phyloP scores from a whole-genome alignment of 2,329 filamentous ascomycete genomes.

The Exophiala sp. region DNA sequence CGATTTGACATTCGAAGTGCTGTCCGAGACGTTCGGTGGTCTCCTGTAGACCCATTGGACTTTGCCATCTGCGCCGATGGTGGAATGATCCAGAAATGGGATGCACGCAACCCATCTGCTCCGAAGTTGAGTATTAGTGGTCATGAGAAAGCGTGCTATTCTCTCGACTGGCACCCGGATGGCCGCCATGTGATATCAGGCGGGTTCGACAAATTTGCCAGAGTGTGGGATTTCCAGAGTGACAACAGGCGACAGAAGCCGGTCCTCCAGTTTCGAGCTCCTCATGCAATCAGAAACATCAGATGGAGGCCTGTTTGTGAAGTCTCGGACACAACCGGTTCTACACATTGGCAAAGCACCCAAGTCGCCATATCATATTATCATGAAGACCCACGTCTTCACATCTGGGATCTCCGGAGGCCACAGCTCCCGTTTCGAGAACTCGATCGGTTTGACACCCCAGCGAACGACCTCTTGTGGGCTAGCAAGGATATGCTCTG shows the following conservation, averaged over 20 bases:
- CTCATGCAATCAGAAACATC: conserved; percentile 60
- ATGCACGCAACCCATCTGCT: conserved; percentile 55
- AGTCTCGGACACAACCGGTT: conserved; percentile 49
- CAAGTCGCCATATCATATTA: conserved; percentile 63
- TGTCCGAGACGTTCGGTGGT: conserved; percentile 63
- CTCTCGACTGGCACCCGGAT: conserved; percentile 66
- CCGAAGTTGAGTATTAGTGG: conserved; percentile 60
- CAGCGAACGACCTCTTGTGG: conserved; percentile 60
- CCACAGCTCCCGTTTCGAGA: conserved; percentile 61
- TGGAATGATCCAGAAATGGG: conserved; percentile 62
- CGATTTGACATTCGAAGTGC: conserved; percentile 55
- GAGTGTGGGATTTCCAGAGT: conserved; percentile 62
- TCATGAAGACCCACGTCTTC: conserved; percentile 57
- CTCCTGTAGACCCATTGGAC: conserved; percentile 53
- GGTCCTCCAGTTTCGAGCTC: conserved; percentile 56
- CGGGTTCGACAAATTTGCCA: conserved; percentile 60
- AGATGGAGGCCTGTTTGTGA: conserved; percentile 61
- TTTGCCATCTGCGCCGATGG: conserved; percentile 65
- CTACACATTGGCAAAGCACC: conserved; percentile 57
- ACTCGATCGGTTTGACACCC: conserved; percentile 53
- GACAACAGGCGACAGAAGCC: conserved; percentile 58
- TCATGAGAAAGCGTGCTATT: conserved; percentile 58
- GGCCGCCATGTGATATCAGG: conserved; percentile 62
- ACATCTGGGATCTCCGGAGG: conserved; percentile 63
- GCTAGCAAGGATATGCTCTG: conserved; percentile 62